Conservation (phyloP, 768 basidiomycete genomes). For the Phylloporus sp. region DNA sequence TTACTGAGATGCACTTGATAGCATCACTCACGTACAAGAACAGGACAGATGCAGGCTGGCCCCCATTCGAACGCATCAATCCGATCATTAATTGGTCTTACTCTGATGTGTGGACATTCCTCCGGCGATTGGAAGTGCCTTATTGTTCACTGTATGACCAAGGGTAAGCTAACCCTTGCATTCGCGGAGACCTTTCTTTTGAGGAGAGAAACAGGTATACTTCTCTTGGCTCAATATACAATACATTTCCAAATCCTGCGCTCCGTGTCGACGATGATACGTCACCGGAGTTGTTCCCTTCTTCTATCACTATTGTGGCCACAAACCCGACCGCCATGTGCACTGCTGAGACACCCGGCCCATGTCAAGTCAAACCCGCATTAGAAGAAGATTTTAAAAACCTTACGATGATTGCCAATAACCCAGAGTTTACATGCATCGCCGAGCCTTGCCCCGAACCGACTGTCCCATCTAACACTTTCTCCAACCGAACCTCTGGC, state of each 20-base stretch:
- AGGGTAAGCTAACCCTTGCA: slow-evolving; percentile 53
- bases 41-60: slow-evolving; percentile 90
- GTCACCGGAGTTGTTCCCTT: slow-evolving; percentile 10
- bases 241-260: slow-evolving; percentile 91
- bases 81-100: slow-evolving; percentile 98
- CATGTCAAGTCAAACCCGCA: background rate
- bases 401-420: slow-evolving; percentile 18
- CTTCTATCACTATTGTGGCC: slow-evolving; percentile 22
- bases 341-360: slow-evolving; percentile 8
- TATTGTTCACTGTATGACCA: slow-evolving; percentile 90
- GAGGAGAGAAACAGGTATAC: slow-evolving; percentile 66
- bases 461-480: background rate
- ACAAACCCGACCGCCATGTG: slow-evolving; percentile 16
- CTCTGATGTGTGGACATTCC: slow-evolving; percentile 82
- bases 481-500: background rate
- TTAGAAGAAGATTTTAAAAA: background rate
- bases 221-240: slow-evolving; percentile 91
- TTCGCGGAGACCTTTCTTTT: background rate
- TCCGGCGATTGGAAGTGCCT: slow-evolving; percentile 68
- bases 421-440: slow-evolving; percentile 16
- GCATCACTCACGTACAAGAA: slow-evolving; percentile 69
- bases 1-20: slow-evolving; percentile 26
- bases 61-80: slow-evolving; percentile 83
- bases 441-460: slow-evolving; percentile 9
- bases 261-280: slow-evolving; percentile 39